phyloP scores from a whole-genome alignment of 2,329 filamentous ascomycete genomes.

The Xylaria sp. region DNA sequence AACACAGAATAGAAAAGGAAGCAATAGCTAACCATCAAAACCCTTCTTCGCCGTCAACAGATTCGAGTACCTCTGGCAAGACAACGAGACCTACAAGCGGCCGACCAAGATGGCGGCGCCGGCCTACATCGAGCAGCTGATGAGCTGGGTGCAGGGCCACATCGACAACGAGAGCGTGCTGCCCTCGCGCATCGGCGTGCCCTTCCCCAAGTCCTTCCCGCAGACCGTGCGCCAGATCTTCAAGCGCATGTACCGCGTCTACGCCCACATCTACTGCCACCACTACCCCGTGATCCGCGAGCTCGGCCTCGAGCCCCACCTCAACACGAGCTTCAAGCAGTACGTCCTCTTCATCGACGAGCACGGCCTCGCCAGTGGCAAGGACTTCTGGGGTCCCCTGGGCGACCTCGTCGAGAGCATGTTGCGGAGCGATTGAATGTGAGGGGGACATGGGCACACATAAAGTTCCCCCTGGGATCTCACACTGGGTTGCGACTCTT shows the following conservation, averaged over 20 bases:
- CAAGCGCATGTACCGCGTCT: constrained; percentile 98
- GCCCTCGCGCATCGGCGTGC: constrained; percentile 92
- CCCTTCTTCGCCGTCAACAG: constrained; percentile 54
- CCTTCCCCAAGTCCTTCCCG: constrained; percentile 93
- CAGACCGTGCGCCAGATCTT: constrained; percentile 93
- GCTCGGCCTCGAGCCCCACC: constrained; percentile 92
- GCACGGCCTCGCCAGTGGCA: constrained; percentile 88
- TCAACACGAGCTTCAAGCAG: constrained; percentile 99
- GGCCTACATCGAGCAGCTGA: constrained; percentile 96
- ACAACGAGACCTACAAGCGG: constrained; percentile 90
- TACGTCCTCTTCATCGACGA: constrained; percentile 99
- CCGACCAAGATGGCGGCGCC: constrained; percentile 98
- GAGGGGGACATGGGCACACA: constrained; percentile 8
- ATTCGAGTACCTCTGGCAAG: constrained; percentile 99
- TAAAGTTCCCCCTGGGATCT: neutral
- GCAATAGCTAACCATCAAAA: constrained; percentile 1
- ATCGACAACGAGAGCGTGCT: constrained; percentile 96
- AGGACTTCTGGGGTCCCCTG: constrained; percentile 96
- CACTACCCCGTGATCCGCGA: constrained; percentile 98
- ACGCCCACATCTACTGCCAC: constrained; percentile 99
- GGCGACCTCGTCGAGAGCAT: constrained; percentile 98
- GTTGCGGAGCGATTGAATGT: constrained; percentile 83
- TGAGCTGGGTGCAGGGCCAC: constrained; percentile 94
- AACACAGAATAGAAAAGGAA: too few relatives aligned
- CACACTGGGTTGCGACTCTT: neutral